Conservation (phyloP, 2,329 filamentous ascomycete genomes). For the Ambrosiella xylebori region DNA sequence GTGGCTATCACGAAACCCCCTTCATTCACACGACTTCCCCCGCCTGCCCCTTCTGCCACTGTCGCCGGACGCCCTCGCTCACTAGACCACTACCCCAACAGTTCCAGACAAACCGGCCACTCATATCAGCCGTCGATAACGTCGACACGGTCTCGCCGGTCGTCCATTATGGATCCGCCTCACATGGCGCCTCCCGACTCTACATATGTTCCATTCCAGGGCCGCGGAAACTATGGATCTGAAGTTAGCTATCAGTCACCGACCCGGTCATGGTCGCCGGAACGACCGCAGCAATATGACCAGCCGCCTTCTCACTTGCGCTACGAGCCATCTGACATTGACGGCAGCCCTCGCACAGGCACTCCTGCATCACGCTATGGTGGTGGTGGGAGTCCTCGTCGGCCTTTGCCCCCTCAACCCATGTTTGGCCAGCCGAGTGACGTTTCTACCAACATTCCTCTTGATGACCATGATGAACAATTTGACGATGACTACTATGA, state of each 20-base stretch:
- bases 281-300: conserved; percentile 42
- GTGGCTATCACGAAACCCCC: background rate
- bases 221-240: conserved; percentile 22
- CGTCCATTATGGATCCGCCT: conserved; percentile 39
- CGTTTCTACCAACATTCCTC: conserved; percentile 54
- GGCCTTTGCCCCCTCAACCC: conserved; percentile 76
- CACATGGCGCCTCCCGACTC: conserved; percentile 46
- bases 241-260: conserved; percentile 26
- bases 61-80: conserved; percentile 21
- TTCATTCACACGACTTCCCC: background rate
- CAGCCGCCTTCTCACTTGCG: conserved; percentile 54
- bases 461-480: conserved; percentile 19
- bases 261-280: conserved; percentile 41
- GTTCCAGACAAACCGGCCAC: conserved; percentile 27
- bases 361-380: conserved; percentile 82
- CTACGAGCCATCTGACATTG: conserved; percentile 77
- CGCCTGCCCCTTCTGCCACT: conserved; percentile 1
- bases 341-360: conserved; percentile 77
- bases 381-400: conserved; percentile 51
- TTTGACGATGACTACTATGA: conserved; percentile 25
- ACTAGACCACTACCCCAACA: conserved; percentile 25
- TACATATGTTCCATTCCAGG: conserved; percentile 41
- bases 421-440: conserved; percentile 48
- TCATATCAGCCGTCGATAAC: conserved; percentile 37
- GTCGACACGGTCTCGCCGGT: conserved; percentile 28